Base-by-base conservation (phyloP, 768 basidiomycete genomes). In the Lyophyllum atratum region DNA sequence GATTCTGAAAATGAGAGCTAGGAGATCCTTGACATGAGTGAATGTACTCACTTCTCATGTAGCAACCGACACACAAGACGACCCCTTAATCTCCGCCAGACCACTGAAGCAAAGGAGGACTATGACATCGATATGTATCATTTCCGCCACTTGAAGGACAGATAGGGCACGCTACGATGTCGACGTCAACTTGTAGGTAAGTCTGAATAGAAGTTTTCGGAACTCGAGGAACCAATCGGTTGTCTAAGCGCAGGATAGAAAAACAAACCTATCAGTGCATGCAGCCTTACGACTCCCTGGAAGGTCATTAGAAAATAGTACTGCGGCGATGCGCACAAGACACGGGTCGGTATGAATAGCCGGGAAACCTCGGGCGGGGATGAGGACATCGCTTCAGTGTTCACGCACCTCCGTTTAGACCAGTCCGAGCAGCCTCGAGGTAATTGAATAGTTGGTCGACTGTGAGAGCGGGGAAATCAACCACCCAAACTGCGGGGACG, bases 361-460 rank as follows among this genome's bases (percentile, higher is more conserved):
- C 31, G 21, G 3, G 8, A 14, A n/a, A 28, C 3, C 4, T 28
- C 45, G 7, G 45, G 45, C 14, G 33, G 22, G 5, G 29, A 48
- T 28, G n/a, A 4, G 11, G 4, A 46, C 47, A 19, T 28, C 47
- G 6, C 9, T 17, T 33, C 31, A 6, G 4, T 12, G 11, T 15
- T 43, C 42, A 46, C 31, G 28, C 52, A 53, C 26, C 52, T 53
- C 52, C 52, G 52, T 53, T 53, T 53, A 19, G 52, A 28, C 8
- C 29, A 42, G 8, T 39, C 50, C 25, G 25, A 40, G 9, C 19
- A 24, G 25, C 52, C 51, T 52, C 51, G 51, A 52, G 51, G 51
- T 43, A 17, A 52, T 52, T 6, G 7, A 51, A 33, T 9, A 47
- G 24, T 25, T 47, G 45, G 45, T 44, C 9, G 34, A 37, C 14